Conservation (phyloP, 805 yeast species). For the Candida incommunis region DNA sequence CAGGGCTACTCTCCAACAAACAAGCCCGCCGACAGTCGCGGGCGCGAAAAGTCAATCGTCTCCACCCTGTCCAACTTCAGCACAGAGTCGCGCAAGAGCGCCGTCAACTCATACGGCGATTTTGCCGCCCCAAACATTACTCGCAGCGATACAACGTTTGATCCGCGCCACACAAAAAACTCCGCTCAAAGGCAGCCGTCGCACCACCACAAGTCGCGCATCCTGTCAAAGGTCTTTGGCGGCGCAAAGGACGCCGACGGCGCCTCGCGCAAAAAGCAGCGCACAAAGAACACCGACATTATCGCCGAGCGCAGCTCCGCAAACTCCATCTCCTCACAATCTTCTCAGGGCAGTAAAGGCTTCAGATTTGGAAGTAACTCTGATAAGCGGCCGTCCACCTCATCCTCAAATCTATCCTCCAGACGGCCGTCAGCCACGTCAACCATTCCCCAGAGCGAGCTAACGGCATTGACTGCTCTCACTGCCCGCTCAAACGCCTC, state of each 20-base stretch:
- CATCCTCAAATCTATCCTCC: not conserved
- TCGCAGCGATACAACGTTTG: not conserved
- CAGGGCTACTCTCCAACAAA: not conserved
- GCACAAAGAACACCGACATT: not conserved
- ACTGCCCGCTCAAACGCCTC: not conserved
- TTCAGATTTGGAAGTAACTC: not conserved
- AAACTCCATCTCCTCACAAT: not conserved
- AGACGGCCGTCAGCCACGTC: not conserved
- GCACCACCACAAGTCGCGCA: not conserved
- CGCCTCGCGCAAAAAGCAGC: not conserved
- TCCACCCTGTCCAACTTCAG: not conserved
- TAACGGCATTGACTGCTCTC: not conserved
- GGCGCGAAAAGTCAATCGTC: not conserved
- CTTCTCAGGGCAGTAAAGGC: not conserved
- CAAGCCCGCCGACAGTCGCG: not conserved
- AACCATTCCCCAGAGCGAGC: not conserved
- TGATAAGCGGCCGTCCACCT: not conserved
- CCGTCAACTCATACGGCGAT: not conserved
- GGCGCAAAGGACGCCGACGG: not conserved
- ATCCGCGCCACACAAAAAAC: not conserved
- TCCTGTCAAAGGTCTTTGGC: not conserved
- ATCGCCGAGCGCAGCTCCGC: not conserved
- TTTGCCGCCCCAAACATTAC: not conserved
- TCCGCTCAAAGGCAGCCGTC: not conserved
- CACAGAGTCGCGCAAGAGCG: not conserved